Evolutionary conservation across 176 grass and related monocot genomes (phyloP).

Genomic region (Dendrocalamus sinicus): DNA sequence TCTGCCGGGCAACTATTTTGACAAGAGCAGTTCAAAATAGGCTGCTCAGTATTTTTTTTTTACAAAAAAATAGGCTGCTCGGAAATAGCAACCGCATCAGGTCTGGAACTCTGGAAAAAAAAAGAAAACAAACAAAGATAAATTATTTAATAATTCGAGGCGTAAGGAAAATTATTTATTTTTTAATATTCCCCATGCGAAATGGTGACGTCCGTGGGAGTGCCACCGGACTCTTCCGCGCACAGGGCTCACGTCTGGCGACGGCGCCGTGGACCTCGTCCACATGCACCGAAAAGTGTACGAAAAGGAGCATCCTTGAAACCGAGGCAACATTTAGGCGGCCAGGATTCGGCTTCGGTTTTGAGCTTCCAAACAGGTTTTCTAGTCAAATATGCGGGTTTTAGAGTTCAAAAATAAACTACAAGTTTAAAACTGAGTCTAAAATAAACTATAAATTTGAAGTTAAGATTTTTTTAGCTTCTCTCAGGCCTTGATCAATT

Average conservation of each 20-base stretch:
- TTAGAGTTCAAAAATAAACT: too few species aligned
- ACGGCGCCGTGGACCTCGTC: neutral
- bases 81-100: neutral
- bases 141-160: neutral
- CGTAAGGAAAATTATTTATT: neutral
- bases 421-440: too few species aligned
- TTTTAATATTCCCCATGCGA: neutral
- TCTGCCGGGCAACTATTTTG: neutral
- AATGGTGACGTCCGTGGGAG: constrained; percentile 34
- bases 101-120: neutral
- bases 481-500: too few species aligned
- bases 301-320: neutral
- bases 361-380: too few species aligned
- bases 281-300: neutral
- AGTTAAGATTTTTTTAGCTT: too few species aligned
- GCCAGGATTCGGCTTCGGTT: too few species aligned
- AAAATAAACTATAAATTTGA: too few species aligned
- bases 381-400: too few species aligned
- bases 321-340: neutral
- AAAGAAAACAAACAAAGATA: neutral
- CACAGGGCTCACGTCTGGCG: neutral
- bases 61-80: neutral
- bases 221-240: neutral
- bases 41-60: too few species aligned
- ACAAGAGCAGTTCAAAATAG: neutral